Evolutionary conservation across 2,329 filamentous ascomycete genomes (phyloP).

Genomic region (Sclerotinia glacialis): DNA sequence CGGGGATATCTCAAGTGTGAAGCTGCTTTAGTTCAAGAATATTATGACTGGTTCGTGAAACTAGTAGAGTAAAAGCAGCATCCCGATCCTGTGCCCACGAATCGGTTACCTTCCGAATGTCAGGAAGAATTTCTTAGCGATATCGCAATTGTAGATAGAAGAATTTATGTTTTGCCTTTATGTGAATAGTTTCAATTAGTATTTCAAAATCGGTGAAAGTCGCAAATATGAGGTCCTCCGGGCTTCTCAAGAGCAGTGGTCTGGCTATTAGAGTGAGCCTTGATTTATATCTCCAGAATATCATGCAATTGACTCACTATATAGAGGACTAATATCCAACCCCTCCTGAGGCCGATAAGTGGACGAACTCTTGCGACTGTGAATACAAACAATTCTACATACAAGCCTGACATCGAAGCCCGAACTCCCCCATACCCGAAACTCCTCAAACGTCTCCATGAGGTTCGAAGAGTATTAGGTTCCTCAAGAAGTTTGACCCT

Average conservation of each 20-base stretch:
- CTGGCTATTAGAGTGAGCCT: conserved; percentile 37
- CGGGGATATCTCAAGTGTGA: background rate
- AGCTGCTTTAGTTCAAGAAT: conserved; percentile 12
- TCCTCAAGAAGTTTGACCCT: conserved; percentile 66
- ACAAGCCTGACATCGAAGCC: conserved; percentile 36
- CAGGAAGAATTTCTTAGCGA: conserved; percentile 14
- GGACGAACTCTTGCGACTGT: conserved; percentile 37
- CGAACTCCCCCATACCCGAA: conserved; percentile 72
- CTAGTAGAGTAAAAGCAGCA: conserved; percentile 5
- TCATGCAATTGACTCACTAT: conserved; percentile 27
- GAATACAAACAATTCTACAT: conserved; percentile 27
- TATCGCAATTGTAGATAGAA: conserved; percentile 20
- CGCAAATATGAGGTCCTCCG: conserved; percentile 33
- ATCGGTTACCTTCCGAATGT: conserved; percentile 13
- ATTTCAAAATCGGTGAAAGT: conserved; percentile 3
- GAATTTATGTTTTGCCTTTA: conserved; percentile 11
- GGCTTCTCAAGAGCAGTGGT: conserved; percentile 38
- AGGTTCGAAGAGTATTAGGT: conserved; percentile 73
- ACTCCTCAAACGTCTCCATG: conserved; percentile 71
- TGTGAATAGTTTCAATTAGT: background rate
- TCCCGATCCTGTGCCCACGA: background rate
- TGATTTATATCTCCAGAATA: conserved; percentile 27
- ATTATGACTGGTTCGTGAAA: background rate
- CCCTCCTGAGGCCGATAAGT: conserved; percentile 27
- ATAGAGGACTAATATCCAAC: conserved; percentile 26